Conservation (phyloP, 345 rosid species). For the Raphanus sativus region DNA sequence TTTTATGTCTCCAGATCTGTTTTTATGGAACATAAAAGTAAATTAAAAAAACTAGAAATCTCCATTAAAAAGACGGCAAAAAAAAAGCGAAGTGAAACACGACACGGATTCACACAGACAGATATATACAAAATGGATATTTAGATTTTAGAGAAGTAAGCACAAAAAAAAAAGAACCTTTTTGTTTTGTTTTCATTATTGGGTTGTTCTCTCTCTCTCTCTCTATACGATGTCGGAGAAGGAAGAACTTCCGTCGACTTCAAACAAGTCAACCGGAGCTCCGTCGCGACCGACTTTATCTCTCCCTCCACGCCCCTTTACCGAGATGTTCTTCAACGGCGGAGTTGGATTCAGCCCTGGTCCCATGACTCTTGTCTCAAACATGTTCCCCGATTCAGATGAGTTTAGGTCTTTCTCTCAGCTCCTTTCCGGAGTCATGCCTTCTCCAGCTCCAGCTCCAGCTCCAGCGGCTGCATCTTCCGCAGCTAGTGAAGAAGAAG, state of each 20-base stretch:
- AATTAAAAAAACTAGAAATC: background rate
- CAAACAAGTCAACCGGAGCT: constrained; percentile 41
- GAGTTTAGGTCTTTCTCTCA: constrained; percentile 81
- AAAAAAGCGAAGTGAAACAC: constrained; percentile 34
- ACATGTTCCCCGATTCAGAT: constrained; percentile 68
- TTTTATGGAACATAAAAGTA: background rate
- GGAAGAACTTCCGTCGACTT: constrained; percentile 39
- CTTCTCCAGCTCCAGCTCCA: constrained; percentile 45
- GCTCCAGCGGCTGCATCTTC: background rate
- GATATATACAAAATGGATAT: constrained; percentile 34
- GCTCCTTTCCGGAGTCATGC: constrained; percentile 75
- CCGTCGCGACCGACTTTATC: constrained; percentile 52
- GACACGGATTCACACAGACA: constrained; percentile 40
- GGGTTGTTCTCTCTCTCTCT: constrained; percentile 11
- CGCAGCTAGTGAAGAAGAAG: constrained; percentile 17
- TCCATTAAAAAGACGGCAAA: constrained; percentile 13
- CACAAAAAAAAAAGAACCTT: background rate
- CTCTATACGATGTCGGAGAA: constrained; percentile 46
- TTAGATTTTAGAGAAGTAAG: background rate
- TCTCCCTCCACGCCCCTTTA: constrained; percentile 61
- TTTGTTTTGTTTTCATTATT: constrained; percentile 25
- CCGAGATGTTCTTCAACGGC: constrained; percentile 46
- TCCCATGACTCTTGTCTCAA: constrained; percentile 86
- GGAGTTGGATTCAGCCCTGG: constrained; percentile 78
- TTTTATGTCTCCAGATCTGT: background rate